Evolutionary conservation across 2,329 filamentous ascomycete genomes (phyloP), one percentile per base, ranked within the genome.

Genomic region (Cladosporium velox): DNA sequence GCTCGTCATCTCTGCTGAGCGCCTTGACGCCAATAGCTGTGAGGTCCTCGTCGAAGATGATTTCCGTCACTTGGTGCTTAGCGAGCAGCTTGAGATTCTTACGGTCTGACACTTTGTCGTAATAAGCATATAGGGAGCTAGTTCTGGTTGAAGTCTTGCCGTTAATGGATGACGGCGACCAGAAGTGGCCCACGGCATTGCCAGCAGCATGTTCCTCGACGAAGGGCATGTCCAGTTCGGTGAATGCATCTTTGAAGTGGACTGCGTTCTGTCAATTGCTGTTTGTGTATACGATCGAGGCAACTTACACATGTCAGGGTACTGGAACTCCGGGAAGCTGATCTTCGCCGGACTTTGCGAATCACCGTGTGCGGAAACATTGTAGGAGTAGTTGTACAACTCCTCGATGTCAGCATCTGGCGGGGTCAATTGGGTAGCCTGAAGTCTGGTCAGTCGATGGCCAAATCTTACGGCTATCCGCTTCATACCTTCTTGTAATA

Each of bases 121-220:
- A 57, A n/a, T 57, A 57, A 38, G 54, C 1, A 77, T 77, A 63
- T 75, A 57, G 70, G 24, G 77, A 76, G 72, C 84, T 86, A 3
- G 82, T 85, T 35, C 85, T 78, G 21, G 76, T 80, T 68, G 82
- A 84, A 44, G 80, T 78, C 4, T 76, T 77, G 12, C 79, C 78
- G 52, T 83, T 77, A 49, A 87, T 80, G 65, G 26, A 80, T 77
- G 75, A 79, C 84, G 1, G 76, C 70, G 10, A 76, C 67, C 69
- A 57, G 14, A 57, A 57, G 21, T 57, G 54, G 5, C 54, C 54
- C 4, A 57, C 30, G 32, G 54, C 54, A 34, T 57, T 57, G 12
- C 54, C 54, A 35, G 54, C 54, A 35, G 54, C 54, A 21, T 32
- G 54, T n/a, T 57, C 54, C n/a, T 57, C 54, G 32, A 57, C 28